phyloP scores from a whole-genome alignment of 2,329 filamentous ascomycete genomes.

The Diaporthe caulivora region DNA sequence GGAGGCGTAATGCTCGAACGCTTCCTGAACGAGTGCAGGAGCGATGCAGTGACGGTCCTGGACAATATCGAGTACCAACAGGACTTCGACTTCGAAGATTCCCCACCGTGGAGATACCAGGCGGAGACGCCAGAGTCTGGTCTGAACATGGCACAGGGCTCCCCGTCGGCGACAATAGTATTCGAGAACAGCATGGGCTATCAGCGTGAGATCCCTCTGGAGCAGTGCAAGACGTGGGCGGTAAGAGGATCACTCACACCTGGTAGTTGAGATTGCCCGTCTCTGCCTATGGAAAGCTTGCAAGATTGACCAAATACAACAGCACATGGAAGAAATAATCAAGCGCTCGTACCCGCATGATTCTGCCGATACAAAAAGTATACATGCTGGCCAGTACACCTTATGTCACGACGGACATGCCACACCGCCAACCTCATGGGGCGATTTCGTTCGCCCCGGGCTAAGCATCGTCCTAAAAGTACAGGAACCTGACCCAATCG shows the following conservation, averaged over 20 bases:
- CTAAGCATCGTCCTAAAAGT: not conserved
- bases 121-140: not conserved
- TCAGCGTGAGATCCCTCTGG: not conserved
- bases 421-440: not conserved
- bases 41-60: constrained; percentile 22
- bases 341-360: not conserved
- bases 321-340: constrained; percentile 25
- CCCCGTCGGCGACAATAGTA: not conserved
- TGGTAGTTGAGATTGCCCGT: not conserved
- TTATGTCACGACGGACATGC: not conserved
- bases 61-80: constrained; percentile 9
- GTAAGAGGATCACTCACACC: not conserved
- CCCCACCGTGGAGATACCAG: not conserved
- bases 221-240: constrained; percentile 19
- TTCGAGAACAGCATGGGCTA: not conserved
- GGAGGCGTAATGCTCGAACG: constrained; percentile 6
- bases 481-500: not conserved
- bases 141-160: not conserved
- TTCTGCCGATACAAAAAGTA: not conserved
- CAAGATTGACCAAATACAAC: not conserved
- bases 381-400: not conserved
- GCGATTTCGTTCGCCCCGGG: not conserved
- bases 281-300: not conserved
- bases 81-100: not conserved
- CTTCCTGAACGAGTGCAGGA: constrained; percentile 2